These are phyloP conservation scores for Backusella luteola DNA, from an alignment of 192 early-diverging fungal genomes.

Conservation along the genomic window DNA sequence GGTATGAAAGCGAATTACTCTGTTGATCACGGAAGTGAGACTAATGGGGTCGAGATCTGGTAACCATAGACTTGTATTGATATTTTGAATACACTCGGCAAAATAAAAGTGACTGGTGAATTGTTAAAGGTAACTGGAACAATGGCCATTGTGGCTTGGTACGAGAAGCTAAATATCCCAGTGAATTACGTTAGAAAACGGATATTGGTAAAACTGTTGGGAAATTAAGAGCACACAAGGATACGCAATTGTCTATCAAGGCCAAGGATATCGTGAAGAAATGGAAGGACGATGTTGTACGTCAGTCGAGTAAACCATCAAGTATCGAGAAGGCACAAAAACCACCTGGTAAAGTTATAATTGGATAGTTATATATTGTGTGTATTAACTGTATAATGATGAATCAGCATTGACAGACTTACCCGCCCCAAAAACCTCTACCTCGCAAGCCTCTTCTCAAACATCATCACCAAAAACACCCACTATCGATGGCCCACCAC, in stretches of 20 bases:
- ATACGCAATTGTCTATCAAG: slow-evolving; percentile 53
- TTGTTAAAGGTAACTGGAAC: slow-evolving; percentile 51
- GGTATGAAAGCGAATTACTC: not conserved
- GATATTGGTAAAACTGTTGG: slow-evolving; percentile 78
- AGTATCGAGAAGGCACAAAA: not conserved
- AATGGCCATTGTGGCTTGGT: not conserved
- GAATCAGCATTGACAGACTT: not conserved
- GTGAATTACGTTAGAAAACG: slow-evolving; percentile 53
- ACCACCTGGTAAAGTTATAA: not conserved
- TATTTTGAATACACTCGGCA: slow-evolving; percentile 44
- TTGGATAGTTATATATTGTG: not conserved
- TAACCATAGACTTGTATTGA: slow-evolving; percentile 17
- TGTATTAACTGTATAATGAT: not conserved
- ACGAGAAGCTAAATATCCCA: not conserved
- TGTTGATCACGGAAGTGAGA: not conserved
- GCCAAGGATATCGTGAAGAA: slow-evolving; percentile 75
- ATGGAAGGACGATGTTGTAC: slow-evolving; percentile 73
- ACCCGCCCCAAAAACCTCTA: slow-evolving; percentile 7
- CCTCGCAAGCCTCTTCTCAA: slow-evolving; percentile 41
- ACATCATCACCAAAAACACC: slow-evolving; percentile 37
- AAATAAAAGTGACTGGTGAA: slow-evolving; percentile 47
- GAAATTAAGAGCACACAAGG: slow-evolving; percentile 64
- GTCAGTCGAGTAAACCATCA: slow-evolving; percentile 5
- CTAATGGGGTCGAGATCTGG: not conserved
- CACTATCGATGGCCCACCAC: slow-evolving; percentile 32